phyloP scores from a whole-genome alignment of 2,329 filamentous ascomycete species.

The Penicillium sp. region DNA sequence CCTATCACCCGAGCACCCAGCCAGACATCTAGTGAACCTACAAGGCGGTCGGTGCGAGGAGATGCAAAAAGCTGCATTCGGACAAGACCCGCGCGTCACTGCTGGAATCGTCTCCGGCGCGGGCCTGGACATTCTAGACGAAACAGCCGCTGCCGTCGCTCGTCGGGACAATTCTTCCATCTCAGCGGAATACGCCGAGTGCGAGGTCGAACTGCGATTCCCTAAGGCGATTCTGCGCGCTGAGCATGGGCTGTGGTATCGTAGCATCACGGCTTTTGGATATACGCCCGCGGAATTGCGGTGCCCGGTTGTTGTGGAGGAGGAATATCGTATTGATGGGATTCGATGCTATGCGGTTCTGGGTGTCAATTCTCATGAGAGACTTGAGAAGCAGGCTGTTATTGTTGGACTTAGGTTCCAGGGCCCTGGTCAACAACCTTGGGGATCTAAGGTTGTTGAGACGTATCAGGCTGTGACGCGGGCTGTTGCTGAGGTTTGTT shows the following conservation, averaged over 20 bases:
- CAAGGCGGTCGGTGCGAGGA: slow-evolving; percentile 32
- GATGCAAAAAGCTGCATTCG: slow-evolving; percentile 28
- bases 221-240: slow-evolving; percentile 49
- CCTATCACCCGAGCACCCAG: slow-evolving; percentile 18
- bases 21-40: slow-evolving; percentile 28
- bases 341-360: slow-evolving; percentile 50
- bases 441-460: slow-evolving; percentile 35
- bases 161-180: slow-evolving; percentile 22
- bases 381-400: slow-evolving; percentile 53
- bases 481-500: slow-evolving; percentile 41
- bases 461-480: slow-evolving; percentile 43
- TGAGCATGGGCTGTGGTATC: slow-evolving; percentile 44
- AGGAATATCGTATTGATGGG: slow-evolving; percentile 45
- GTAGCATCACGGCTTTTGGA: slow-evolving; percentile 36
- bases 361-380: slow-evolving; percentile 55
- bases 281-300: slow-evolving; percentile 29
- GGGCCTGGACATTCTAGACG: slow-evolving; percentile 36
- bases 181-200: slow-evolving; percentile 33
- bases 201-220: slow-evolving; percentile 42
- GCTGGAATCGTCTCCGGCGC: slow-evolving; percentile 38
- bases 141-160: slow-evolving; percentile 38
- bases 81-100: slow-evolving; percentile 39
- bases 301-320: slow-evolving; percentile 33
- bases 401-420: slow-evolving; percentile 43
- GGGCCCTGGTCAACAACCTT: slow-evolving; percentile 34